These are phyloP conservation scores for Bacidia rubella DNA, from an alignment of 495 filamentous ascomycete species.

Conservation along the genomic window DNA sequence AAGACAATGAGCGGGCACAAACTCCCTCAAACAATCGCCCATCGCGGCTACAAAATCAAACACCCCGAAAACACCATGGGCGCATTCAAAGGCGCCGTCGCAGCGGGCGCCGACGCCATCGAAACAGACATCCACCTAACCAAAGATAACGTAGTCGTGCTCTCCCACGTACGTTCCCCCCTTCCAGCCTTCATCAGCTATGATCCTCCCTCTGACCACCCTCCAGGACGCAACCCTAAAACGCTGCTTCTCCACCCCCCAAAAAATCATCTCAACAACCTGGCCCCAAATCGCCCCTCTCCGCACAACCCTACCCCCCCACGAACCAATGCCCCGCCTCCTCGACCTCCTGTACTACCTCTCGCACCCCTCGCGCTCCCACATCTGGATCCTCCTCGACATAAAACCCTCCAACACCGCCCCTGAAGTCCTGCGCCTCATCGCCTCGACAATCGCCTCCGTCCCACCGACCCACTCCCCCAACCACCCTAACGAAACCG, in stretches of 20 bases:
- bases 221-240: constrained; percentile 58
- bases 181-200: not conserved
- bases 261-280: constrained; percentile 59
- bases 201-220: not conserved
- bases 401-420: constrained; percentile 72
- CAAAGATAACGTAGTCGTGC: constrained; percentile 68
- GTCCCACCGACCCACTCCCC: constrained; percentile 23
- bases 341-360: constrained; percentile 65
- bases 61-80: constrained; percentile 79
- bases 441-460: constrained; percentile 44
- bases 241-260: constrained; percentile 61
- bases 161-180: constrained; percentile 58
- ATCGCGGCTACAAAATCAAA: constrained; percentile 68
- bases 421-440: constrained; percentile 49
- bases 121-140: constrained; percentile 82
- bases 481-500: constrained; percentile 1
- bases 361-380: constrained; percentile 39
- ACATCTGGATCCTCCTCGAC: constrained; percentile 74
- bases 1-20: constrained; percentile 15
- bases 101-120: constrained; percentile 62
- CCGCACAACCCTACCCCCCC: constrained; percentile 51
- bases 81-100: constrained; percentile 59
- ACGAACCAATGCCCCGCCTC: constrained; percentile 58
- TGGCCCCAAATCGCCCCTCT: constrained; percentile 58
- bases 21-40: constrained; percentile 66